A percentile compares a stretch with the other conserved stretches of the same genome.
phyloP scores from a whole-genome alignment of 2,329 filamentous ascomycete species.

The Alternaria brassicae region DNA sequence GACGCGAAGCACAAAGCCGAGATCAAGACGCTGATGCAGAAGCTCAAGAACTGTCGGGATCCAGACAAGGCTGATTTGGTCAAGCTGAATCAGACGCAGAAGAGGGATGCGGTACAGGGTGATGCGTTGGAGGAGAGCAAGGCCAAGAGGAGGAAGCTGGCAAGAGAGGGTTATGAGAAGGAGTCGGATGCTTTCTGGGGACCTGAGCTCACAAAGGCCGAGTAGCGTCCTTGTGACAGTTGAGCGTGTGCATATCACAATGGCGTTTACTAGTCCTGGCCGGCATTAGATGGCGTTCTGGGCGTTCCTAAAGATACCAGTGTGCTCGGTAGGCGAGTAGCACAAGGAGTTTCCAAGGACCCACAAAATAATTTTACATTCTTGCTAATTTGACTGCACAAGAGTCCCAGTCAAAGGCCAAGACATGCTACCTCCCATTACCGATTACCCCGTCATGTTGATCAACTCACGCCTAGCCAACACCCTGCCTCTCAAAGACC shows the following conservation, averaged over 20 bases:
- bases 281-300: background rate
- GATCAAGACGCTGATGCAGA: constrained; percentile 62
- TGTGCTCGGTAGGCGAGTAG: background rate
- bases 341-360: background rate
- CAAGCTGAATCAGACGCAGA: constrained; percentile 69
- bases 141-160: constrained; percentile 55
- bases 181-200: constrained; percentile 57
- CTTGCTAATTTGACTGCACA: background rate
- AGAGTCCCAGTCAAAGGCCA: too few species aligned
- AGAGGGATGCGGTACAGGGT: constrained; percentile 50
- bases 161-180: constrained; percentile 54
- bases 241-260: background rate
- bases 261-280: background rate
- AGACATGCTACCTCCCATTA: background rate
- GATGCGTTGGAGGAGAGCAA: constrained; percentile 50
- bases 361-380: background rate
- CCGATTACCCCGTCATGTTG: background rate
- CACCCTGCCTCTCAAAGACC: background rate
- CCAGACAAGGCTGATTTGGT: constrained; percentile 77
- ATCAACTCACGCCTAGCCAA: background rate
- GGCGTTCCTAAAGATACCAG: background rate
- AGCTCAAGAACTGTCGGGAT: constrained; percentile 76
- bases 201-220: constrained; percentile 36
- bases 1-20: constrained; percentile 61
- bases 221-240: background rate